Conservation (phyloP, 257 asterid species). For the Apocynum venetum region DNA sequence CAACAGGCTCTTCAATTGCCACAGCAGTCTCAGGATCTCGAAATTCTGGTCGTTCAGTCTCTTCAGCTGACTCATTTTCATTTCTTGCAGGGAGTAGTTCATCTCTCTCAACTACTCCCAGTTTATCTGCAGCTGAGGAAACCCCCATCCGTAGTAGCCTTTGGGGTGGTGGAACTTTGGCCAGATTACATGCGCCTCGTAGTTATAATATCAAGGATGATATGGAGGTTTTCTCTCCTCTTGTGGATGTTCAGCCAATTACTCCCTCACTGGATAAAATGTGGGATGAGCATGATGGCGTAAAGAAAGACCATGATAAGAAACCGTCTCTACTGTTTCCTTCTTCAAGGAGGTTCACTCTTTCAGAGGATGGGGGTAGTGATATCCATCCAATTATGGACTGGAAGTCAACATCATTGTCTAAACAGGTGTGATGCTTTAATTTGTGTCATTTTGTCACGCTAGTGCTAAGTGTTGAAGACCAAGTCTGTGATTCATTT, state of each 20-base stretch:
- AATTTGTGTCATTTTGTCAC: neutral
- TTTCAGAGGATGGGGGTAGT: constrained; percentile 58
- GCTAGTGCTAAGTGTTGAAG: too few relatives aligned
- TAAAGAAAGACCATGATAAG: constrained; percentile 61
- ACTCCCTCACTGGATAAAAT: constrained; percentile 82
- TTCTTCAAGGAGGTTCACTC: constrained; percentile 63
- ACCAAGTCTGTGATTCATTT: neutral
- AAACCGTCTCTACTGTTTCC: constrained; percentile 54
- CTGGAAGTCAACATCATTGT: constrained; percentile 58
- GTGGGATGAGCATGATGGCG: constrained; percentile 59
- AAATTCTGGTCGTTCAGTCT: constrained; percentile 53
- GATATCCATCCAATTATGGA: constrained; percentile 60
- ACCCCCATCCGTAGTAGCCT: constrained; percentile 66
- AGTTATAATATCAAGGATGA: constrained; percentile 86
- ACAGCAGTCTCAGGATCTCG: constrained; percentile 55
- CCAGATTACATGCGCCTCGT: constrained; percentile 78
- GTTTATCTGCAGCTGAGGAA: constrained; percentile 51
- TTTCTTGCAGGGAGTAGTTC: constrained; percentile 42
- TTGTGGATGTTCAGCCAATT: constrained; percentile 89
- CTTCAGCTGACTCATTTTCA: constrained; percentile 56
- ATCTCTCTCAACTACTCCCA: constrained; percentile 41
- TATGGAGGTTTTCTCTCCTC: constrained; percentile 96
- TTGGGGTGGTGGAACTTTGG: constrained; percentile 57
- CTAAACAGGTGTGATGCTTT: constrained; percentile 56
- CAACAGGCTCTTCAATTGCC: constrained; percentile 54